Evolutionary conservation across 2,329 filamentous ascomycete genomes (phyloP).

Genomic region (Erysiphe pulchra): DNA sequence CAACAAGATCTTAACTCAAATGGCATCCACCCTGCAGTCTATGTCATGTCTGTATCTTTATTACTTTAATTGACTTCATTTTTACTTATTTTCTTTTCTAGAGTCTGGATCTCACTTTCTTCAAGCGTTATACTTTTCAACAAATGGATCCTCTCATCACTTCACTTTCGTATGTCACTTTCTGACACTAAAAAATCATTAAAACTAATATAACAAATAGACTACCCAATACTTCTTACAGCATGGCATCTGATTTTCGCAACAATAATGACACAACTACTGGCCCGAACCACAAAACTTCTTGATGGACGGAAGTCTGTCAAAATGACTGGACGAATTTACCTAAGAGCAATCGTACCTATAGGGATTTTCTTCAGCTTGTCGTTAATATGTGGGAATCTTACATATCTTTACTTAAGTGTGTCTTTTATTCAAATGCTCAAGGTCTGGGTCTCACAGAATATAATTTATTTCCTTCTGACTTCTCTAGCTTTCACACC

Average conservation of each 20-base stretch:
- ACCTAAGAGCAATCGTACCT: conserved; percentile 77
- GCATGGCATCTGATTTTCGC: conserved; percentile 92
- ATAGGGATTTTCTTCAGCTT: conserved; percentile 92
- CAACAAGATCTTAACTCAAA: conserved; percentile 20
- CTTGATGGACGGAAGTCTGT: conserved; percentile 89
- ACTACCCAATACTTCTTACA: conserved; percentile 57
- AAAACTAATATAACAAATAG: conserved; percentile 19
- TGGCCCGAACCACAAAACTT: conserved; percentile 68
- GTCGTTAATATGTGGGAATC: conserved; percentile 86
- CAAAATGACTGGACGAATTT: conserved; percentile 89
- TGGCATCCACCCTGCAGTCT: conserved; percentile 36
- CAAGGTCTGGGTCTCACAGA: conserved; percentile 35
- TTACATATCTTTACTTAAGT: conserved; percentile 84
- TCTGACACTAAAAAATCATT: neutral
- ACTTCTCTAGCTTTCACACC: conserved; percentile 53
- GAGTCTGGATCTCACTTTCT: conserved; percentile 76
- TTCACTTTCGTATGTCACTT: conserved; percentile 50
- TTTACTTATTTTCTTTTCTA: conserved; percentile 16
- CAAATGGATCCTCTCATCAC: conserved; percentile 85
- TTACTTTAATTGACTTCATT: neutral
- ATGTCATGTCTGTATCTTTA: conserved; percentile 35
- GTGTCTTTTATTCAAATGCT: conserved; percentile 99
- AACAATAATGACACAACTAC: conserved; percentile 77
- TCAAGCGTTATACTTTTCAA: conserved; percentile 96
- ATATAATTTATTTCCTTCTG: neutral